Percentiles rank a stretch among this genome's conserved stretches.
phyloP scores from a whole-genome alignment of 495 filamentous ascomycete species.

The Penicillium dipodomyicola region DNA sequence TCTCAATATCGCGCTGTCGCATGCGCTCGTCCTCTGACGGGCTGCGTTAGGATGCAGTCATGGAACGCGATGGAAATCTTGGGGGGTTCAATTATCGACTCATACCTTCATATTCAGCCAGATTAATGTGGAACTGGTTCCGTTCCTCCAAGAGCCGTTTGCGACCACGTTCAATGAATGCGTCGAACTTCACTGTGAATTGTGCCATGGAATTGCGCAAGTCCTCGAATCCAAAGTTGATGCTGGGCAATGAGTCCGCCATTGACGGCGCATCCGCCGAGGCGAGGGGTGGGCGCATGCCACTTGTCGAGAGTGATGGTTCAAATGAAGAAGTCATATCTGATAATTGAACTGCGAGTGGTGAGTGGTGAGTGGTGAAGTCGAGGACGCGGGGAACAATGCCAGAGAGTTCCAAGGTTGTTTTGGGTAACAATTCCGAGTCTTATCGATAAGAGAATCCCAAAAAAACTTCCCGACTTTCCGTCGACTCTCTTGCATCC shows the following conservation, averaged over 20 bases:
- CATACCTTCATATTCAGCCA: slow-evolving; percentile 84
- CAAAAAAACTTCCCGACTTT: slow-evolving; percentile 15
- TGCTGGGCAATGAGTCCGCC: slow-evolving; percentile 80
- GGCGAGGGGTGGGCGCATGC: slow-evolving; percentile 65
- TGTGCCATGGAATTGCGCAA: slow-evolving; percentile 91
- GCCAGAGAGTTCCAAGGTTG: slow-evolving; percentile 1
- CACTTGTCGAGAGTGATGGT: slow-evolving; percentile 70
- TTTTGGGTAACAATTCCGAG: slow-evolving; percentile 31
- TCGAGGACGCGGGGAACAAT: slow-evolving; percentile 10
- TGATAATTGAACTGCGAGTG: background rate
- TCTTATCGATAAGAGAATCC: slow-evolving; percentile 31
- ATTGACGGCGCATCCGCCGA: slow-evolving; percentile 58
- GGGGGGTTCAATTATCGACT: slow-evolving; percentile 4
- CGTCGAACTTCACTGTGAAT: slow-evolving; percentile 88
- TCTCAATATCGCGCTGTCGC: slow-evolving; percentile 83
- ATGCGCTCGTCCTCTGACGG: slow-evolving; percentile 80
- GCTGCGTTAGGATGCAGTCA: slow-evolving; percentile 22
- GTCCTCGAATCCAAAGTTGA: slow-evolving; percentile 96
- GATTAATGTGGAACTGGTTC: slow-evolving; percentile 87
- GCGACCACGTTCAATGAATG: slow-evolving; percentile 86
- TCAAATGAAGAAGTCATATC: slow-evolving; percentile 60
- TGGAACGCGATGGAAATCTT: background rate
- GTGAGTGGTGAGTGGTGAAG: background rate
- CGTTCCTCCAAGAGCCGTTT: slow-evolving; percentile 88
- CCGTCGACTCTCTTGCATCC: background rate